Conservation (phyloP, 169 alveolate species). For the Blepharisma undulans region DNA sequence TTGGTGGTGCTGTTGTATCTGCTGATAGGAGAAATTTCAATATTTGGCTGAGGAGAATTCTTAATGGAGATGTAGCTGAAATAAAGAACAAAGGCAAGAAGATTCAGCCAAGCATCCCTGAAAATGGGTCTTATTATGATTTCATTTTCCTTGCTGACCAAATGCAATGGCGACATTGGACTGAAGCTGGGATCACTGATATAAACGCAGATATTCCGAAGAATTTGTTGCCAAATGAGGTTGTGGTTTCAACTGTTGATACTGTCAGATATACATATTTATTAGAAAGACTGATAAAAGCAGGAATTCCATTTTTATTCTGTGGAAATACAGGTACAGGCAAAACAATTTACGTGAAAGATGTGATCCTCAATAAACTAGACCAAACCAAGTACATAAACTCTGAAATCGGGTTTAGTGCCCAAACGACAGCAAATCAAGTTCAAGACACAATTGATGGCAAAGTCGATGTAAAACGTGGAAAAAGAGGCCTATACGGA, state of each 20-base stretch:
- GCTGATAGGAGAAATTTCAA: slow-evolving; percentile 65
- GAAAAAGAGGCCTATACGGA: slow-evolving; percentile 75
- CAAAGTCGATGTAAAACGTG: slow-evolving; percentile 88
- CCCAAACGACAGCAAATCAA: slow-evolving; percentile 91
- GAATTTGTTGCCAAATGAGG: slow-evolving; percentile 76
- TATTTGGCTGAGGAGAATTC: slow-evolving; percentile 54
- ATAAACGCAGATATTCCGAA: slow-evolving; percentile 65
- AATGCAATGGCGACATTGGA: slow-evolving; percentile 86
- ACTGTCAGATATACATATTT: slow-evolving; percentile 86
- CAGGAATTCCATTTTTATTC: slow-evolving; percentile 82
- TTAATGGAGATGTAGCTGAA: slow-evolving; percentile 61
- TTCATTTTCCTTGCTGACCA: slow-evolving; percentile 75
- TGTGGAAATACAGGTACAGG: slow-evolving; percentile 96
- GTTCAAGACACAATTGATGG: slow-evolving; percentile 92
- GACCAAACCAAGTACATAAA: slow-evolving; percentile 80
- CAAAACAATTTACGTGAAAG: slow-evolving; percentile 84
- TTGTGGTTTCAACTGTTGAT: slow-evolving; percentile 89
- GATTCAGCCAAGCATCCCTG: slow-evolving; percentile 81
- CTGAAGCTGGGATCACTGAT: slow-evolving; percentile 77
- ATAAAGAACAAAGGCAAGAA: slow-evolving; percentile 44
- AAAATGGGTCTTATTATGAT: slow-evolving; percentile 82
- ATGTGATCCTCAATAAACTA: slow-evolving; percentile 67
- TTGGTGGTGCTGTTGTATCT: slow-evolving; percentile 69
- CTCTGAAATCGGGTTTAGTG: slow-evolving; percentile 90
- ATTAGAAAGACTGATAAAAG: slow-evolving; percentile 67